These are phyloP conservation scores for Tylopilus felleus DNA, from an alignment of 768 basidiomycete species.

Conservation along the genomic window DNA sequence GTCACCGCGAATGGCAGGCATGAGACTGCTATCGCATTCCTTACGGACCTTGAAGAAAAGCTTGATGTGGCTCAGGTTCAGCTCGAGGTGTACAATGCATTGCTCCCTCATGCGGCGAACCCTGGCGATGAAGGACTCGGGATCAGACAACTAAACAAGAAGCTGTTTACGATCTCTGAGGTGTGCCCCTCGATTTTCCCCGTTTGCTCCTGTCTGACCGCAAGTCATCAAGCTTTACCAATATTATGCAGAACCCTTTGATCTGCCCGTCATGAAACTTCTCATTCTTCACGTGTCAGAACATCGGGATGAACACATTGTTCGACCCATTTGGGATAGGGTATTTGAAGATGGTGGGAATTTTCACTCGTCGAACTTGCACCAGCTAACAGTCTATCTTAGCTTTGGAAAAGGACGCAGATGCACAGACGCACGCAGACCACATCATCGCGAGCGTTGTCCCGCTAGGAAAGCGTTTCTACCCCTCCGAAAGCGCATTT, in stretches of 20 bases:
- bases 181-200: constrained; percentile 39
- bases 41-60: constrained; percentile 94
- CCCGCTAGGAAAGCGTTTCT: constrained; percentile 79
- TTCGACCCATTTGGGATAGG: constrained; percentile 84
- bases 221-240: constrained; percentile 66
- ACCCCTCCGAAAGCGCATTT: constrained; percentile 88
- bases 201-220: constrained; percentile 10
- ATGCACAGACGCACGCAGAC: constrained; percentile 55
- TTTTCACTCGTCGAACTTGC: background rate
- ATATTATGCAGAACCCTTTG: constrained; percentile 82
- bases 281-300: constrained; percentile 92
- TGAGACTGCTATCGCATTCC: constrained; percentile 90
- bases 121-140: constrained; percentile 61
- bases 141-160: constrained; percentile 54
- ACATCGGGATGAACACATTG: constrained; percentile 79
- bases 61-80: constrained; percentile 97
- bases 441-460: constrained; percentile 61
- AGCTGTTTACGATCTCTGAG: constrained; percentile 79
- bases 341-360: constrained; percentile 76
- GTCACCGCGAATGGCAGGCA: constrained; percentile 72
- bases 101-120: constrained; percentile 59
- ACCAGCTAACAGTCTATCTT: constrained; percentile 2
- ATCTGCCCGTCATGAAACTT: constrained; percentile 78
- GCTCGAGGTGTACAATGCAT: constrained; percentile 76
- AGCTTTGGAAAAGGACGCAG: constrained; percentile 58